phyloP scores from a whole-genome alignment of 768 basidiomycete genomes.

The Clathrus columnatus region DNA sequence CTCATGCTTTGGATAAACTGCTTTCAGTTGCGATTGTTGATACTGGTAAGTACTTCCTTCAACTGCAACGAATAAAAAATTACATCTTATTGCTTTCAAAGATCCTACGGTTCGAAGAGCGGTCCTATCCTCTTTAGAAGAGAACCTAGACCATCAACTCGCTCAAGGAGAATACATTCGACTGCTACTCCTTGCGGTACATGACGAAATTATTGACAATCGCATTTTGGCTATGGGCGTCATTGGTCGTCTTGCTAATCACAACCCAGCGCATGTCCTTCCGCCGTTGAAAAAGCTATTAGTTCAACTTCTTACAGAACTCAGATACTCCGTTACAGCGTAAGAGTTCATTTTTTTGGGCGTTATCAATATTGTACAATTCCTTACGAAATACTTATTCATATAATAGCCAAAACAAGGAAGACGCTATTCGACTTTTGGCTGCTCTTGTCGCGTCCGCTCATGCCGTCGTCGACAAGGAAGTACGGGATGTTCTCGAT shows the following conservation, averaged over 20 bases:
- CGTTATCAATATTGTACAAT: neutral
- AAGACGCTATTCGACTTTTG: slow-evolving; percentile 36
- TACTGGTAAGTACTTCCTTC: slow-evolving; percentile 27
- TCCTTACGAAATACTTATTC: slow-evolving; percentile 5
- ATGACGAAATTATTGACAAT: slow-evolving; percentile 39
- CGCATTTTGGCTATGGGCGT: slow-evolving; percentile 36
- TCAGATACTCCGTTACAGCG: slow-evolving; percentile 37
- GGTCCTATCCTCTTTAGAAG: slow-evolving; percentile 33
- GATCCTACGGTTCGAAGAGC: slow-evolving; percentile 33
- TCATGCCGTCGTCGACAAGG: slow-evolving; percentile 35
- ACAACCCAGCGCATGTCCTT: slow-evolving; percentile 45
- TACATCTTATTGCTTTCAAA: slow-evolving; percentile 5
- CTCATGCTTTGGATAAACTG: slow-evolving; percentile 38
- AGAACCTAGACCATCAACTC: slow-evolving; percentile 38
- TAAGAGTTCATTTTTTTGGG: slow-evolving; percentile 22
- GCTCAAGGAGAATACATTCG: slow-evolving; percentile 42
- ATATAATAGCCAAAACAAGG: slow-evolving; percentile 21
- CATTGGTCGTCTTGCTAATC: slow-evolving; percentile 35
- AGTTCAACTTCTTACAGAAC: slow-evolving; percentile 39
- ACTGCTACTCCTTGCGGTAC: slow-evolving; percentile 39
- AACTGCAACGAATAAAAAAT: neutral
- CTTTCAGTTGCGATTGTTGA: slow-evolving; percentile 36
- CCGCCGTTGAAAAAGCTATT: slow-evolving; percentile 37
- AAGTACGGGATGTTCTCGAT: slow-evolving; percentile 36
- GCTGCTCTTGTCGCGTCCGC: slow-evolving; percentile 35